Evolutionary conservation across 2,329 filamentous ascomycete genomes (phyloP).

Genomic region (Cladophialophora carrionii): DNA sequence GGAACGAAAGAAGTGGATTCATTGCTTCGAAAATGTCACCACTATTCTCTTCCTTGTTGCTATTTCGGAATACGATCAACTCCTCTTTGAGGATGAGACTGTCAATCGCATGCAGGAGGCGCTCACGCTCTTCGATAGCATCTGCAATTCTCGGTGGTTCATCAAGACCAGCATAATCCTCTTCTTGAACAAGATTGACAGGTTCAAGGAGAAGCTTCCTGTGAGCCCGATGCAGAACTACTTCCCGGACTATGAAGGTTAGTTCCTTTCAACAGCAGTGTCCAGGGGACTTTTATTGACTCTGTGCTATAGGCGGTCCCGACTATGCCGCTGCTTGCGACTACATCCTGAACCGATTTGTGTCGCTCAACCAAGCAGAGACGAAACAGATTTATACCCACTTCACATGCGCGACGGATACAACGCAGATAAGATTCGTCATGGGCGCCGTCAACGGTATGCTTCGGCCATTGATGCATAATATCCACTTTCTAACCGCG

Average conservation of each 20-base stretch:
- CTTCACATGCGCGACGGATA: slow-evolving; percentile 98
- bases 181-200: slow-evolving; percentile 75
- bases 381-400: slow-evolving; percentile 99
- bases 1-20: slow-evolving; percentile 99
- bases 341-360: slow-evolving; percentile 98
- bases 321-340: slow-evolving; percentile 96
- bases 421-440: slow-evolving; percentile 98
- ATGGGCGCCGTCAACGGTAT: slow-evolving; percentile 99
- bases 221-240: slow-evolving; percentile 76
- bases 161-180: slow-evolving; percentile 73
- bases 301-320: slow-evolving; percentile 67
- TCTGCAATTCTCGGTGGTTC: slow-evolving; percentile 74
- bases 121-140: slow-evolving; percentile 71
- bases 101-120: slow-evolving; percentile 79
- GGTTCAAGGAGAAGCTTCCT: slow-evolving; percentile 74
- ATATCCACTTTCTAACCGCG: slow-evolving; percentile 49
- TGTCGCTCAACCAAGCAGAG: slow-evolving; percentile 97
- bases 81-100: slow-evolving; percentile 94
- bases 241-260: slow-evolving; percentile 75
- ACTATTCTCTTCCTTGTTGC: slow-evolving; percentile 96
- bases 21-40: slow-evolving; percentile 97
- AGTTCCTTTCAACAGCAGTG: slow-evolving; percentile 8
- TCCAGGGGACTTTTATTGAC: slow-evolving; percentile 25
- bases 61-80: slow-evolving; percentile 95
- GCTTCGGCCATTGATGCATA: slow-evolving; percentile 41